phyloP scores from a whole-genome alignment of 1,139 yeast genomes.

The Magnusiomyces sp. region DNA sequence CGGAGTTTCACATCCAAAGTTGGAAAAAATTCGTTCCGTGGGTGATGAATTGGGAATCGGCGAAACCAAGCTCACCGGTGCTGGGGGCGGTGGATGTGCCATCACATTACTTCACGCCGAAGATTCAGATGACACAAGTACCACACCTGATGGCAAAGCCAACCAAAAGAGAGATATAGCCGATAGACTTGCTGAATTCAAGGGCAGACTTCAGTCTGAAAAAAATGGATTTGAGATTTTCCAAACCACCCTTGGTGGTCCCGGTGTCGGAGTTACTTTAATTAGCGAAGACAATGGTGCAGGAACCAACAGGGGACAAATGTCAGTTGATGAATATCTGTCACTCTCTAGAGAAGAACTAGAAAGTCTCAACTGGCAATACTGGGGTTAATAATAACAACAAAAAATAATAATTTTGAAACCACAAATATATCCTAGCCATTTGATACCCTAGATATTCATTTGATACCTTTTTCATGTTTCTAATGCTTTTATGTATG shows the following conservation, averaged over 20 bases:
- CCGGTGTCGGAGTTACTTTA: conserved; percentile 59
- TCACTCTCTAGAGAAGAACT: conserved; percentile 31
- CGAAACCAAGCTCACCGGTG: conserved; percentile 91
- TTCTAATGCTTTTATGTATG: conserved; percentile 37
- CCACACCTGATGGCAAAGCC: not conserved
- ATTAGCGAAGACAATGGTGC: too few relatives aligned
- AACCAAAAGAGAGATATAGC: not conserved
- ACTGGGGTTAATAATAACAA: conserved; percentile 39
- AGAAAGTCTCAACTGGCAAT: conserved; percentile 44
- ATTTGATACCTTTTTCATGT: not conserved
- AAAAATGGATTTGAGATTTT: conserved; percentile 63
- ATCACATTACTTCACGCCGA: conserved; percentile 63
- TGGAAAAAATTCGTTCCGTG: conserved; percentile 61
- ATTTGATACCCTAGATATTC: not conserved
- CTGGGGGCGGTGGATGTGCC: conserved; percentile 99
- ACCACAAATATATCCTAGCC: not conserved
- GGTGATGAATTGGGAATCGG: conserved; percentile 63
- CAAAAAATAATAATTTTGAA: not conserved
- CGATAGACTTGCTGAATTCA: conserved; percentile 27
- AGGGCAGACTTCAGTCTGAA: conserved; percentile 28
- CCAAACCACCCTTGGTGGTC: conserved; percentile 79
- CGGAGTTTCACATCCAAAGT: conserved; percentile 87
- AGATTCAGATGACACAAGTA: conserved; percentile 31
- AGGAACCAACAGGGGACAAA: conserved; percentile 15
- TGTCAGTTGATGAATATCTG: conserved; percentile 12